Evolutionary conservation across 1,139 yeast species (phyloP).

Genomic region (Candida pseudocylindracea): DNA sequence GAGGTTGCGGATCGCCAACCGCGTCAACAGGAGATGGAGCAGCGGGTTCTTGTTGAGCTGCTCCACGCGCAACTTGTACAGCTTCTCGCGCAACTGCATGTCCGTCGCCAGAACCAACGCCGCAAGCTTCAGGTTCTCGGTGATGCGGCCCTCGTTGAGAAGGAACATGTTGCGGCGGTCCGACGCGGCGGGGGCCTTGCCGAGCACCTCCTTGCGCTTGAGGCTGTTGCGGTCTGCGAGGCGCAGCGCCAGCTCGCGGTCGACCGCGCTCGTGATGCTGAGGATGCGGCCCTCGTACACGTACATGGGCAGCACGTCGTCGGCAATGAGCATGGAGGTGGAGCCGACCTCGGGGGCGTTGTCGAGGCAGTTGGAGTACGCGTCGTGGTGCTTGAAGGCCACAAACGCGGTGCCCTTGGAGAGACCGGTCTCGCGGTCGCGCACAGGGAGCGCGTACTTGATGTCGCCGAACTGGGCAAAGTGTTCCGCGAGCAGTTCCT

Average conservation of each 20-base stretch:
- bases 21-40: conserved; percentile 73
- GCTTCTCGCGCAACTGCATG: conserved; percentile 72
- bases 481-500: conserved; percentile 55
- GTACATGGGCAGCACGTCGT: conserved; percentile 73
- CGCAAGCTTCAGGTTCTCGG: conserved; percentile 63
- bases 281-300: conserved; percentile 86
- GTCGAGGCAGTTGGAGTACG: conserved; percentile 45
- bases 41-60: conserved; percentile 83
- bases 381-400: conserved; percentile 44
- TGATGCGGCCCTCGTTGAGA: conserved; percentile 85
- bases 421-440: conserved; percentile 65
- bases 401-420: conserved; percentile 94
- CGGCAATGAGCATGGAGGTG: conserved; percentile 69
- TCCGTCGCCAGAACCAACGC: conserved; percentile 46
- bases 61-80: conserved; percentile 68
- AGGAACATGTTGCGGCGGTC: conserved; percentile 74
- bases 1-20: conserved; percentile 81
- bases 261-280: conserved; percentile 68
- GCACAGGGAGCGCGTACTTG: conserved; percentile 81
- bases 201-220: conserved; percentile 54
- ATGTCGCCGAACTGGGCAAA: conserved; percentile 72
- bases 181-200: conserved; percentile 57
- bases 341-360: conserved; percentile 64
- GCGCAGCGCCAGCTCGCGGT: conserved; percentile 61
- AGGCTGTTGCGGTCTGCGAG: conserved; percentile 55